Evolutionary conservation across 2,329 filamentous ascomycete species (phyloP).

Genomic region (Ophiostoma tasmaniense): DNA sequence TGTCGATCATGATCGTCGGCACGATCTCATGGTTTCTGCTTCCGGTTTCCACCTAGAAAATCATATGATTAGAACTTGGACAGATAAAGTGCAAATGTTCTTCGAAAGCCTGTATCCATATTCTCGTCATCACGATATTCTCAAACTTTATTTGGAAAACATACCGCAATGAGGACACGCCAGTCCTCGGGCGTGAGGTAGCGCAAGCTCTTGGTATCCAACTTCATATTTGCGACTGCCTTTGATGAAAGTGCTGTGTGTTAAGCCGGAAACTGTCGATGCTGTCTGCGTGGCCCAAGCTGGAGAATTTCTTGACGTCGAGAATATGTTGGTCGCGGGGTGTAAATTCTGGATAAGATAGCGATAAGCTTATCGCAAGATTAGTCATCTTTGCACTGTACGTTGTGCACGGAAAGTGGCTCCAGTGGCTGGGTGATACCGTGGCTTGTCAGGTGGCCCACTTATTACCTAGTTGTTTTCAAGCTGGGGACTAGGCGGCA

Average conservation of each 20-base stretch:
- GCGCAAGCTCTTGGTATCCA: constrained; percentile 88
- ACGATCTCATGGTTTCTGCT: constrained; percentile 97
- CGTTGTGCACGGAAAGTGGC: not conserved
- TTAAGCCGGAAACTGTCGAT: not conserved
- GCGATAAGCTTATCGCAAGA: constrained; percentile 4
- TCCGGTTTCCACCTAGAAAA: constrained; percentile 73
- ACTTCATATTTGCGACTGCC: constrained; percentile 59
- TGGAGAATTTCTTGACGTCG: constrained; percentile 12
- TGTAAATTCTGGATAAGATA: constrained; percentile 15
- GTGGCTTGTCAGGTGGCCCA: constrained; percentile 9
- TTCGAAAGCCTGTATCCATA: not conserved
- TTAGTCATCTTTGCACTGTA: not conserved
- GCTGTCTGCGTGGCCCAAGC: not conserved
- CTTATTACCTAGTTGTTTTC: constrained; percentile 10
- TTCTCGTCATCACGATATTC: not conserved
- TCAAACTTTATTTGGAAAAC: constrained; percentile 24
- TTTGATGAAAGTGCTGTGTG: not conserved
- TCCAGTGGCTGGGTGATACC: constrained; percentile 13
- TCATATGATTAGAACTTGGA: constrained; percentile 12
- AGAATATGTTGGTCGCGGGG: constrained; percentile 9
- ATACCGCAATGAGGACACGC: constrained; percentile 84
- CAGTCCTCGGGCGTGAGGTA: constrained; percentile 91
- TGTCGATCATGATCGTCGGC: constrained; percentile 78
- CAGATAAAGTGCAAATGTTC: not conserved
- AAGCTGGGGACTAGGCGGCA: constrained; percentile 27